Base-by-base conservation (phyloP, 257 asterid genomes). In the Scutellaria baicalensis region DNA sequence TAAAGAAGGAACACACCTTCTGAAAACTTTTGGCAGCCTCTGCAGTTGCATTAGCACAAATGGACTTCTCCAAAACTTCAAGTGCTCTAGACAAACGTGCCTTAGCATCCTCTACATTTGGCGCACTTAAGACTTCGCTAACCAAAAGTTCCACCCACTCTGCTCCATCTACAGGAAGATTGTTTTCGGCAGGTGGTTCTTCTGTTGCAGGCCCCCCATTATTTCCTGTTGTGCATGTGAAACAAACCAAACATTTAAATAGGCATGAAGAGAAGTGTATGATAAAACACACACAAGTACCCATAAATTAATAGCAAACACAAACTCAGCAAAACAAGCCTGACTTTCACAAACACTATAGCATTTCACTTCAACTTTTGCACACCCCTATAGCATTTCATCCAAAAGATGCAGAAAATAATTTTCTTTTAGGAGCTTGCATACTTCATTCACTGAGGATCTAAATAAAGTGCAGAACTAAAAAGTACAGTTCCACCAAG, bases 61-160 rank as follows among this genome's bases (percentile, higher is more conserved):
- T 85, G 38, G 87, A 81, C 77, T 79, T 85, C 84, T 85, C 88
- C 59, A 85, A 67, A 64, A 79, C 80, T 83, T 85, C 88, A 0
- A 85, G 91, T 20, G 80, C 88, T 72, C 61, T 77, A 1, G 91
- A 77, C 64, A 81, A 75, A 18, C 89, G 86, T 64, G 75, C 80
- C 80, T 77, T 85, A 60, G 91, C 91, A 70, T 81, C 91, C 42
- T 85, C 82, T 16, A 83, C 62, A 75, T 74, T 75, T 40, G 85
- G 44, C 38, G 88, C 85, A 73, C 69, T 84, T 50, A 75, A 60
- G 4, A 83, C 85, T 75, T 85, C 89, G 64, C 87, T 71, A 60
- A 83, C 88, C 81, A 85, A 73, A 45, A 85, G 87, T 61, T 85
- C 91, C 56, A 83, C 86, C 91, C 88, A 85, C 79, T 79, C 87